Evolutionary conservation across 192 early-diverging fungal species (phyloP).

Genomic region (Geranomyces michiganensis): DNA sequence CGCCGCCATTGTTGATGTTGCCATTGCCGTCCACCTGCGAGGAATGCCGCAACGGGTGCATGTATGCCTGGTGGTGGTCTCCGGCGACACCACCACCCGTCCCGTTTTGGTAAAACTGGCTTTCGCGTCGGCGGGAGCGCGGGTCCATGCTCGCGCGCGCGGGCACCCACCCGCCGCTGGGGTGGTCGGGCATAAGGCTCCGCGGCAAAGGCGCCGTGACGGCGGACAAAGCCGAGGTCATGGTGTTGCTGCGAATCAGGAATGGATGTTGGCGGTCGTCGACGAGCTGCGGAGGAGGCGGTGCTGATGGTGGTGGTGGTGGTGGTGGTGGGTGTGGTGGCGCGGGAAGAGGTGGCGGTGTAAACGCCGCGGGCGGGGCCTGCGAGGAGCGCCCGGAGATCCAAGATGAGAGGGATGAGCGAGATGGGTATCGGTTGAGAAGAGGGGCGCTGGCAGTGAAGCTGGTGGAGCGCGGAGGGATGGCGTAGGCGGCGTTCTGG

Average conservation of each 20-base stretch:
- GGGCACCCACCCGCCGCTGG: background rate
- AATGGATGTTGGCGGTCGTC: background rate
- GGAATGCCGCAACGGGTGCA: no score
- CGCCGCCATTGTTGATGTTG: background rate
- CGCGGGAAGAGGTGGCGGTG: conserved; percentile 1
- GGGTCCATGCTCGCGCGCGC: no score
- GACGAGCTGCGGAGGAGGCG: background rate
- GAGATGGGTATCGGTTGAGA: conserved; percentile 28
- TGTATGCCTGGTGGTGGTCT: no score
- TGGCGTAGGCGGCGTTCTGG: background rate
- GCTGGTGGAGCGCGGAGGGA: conserved; percentile 3
- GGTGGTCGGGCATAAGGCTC: background rate
- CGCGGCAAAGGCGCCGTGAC: conserved; percentile 3
- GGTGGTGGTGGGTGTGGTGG: background rate
- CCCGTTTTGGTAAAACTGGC: no score
- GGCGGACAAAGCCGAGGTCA: background rate
- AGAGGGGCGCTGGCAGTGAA: conserved; percentile 11
- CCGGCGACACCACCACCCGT: no score
- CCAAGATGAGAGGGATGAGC: conserved; percentile 26
- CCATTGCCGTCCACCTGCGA: no score
- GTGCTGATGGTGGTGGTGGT: background rate
- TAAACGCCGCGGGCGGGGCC: background rate
- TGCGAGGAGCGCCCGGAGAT: conserved; percentile 6
- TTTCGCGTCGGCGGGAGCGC: no score
- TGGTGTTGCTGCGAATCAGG: background rate